A percentile compares a stretch with the other conserved stretches of the same genome.
Evolutionary conservation across 2,329 filamentous ascomycete species (phyloP).

Genomic region (Arthrobotrys entomopaga): DNA sequence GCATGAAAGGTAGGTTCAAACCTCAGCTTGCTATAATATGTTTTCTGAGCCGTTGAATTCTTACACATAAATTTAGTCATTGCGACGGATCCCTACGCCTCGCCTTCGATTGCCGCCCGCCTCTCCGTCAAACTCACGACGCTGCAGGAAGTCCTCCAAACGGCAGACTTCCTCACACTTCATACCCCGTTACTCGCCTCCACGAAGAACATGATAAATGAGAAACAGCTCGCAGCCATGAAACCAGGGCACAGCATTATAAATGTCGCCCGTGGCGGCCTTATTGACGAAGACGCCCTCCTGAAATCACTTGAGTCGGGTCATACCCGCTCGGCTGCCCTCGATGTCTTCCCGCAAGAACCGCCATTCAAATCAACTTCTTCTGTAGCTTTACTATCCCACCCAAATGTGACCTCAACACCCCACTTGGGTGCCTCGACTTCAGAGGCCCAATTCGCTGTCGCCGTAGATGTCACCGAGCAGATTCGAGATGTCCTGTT

Average conservation of each 20-base stretch:
- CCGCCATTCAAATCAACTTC: constrained; percentile 71
- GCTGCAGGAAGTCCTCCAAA: constrained; percentile 71
- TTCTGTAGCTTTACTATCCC: constrained; percentile 72
- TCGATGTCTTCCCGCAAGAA: constrained; percentile 83
- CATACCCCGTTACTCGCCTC: constrained; percentile 83
- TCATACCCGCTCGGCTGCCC: constrained; percentile 78
- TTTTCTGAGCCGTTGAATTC: neutral
- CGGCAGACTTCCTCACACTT: constrained; percentile 80
- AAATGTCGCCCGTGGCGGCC: constrained; percentile 82
- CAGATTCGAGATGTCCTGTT: constrained; percentile 79
- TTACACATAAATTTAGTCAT: constrained; percentile 64
- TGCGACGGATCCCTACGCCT: constrained; percentile 81
- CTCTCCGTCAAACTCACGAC: constrained; percentile 72
- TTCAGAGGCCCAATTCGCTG: constrained; percentile 84
- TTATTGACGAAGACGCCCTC: constrained; percentile 80
- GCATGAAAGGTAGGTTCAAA: constrained; percentile 68
- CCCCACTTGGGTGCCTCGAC: constrained; percentile 84
- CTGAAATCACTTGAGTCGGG: constrained; percentile 75
- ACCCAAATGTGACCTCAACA: constrained; percentile 78
- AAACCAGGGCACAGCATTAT: constrained; percentile 77
- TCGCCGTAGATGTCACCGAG: constrained; percentile 82
- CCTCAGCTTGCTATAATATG: neutral
- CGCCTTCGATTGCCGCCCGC: constrained; percentile 74
- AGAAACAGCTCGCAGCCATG: constrained; percentile 75
- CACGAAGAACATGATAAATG: constrained; percentile 77